phyloP scores from a whole-genome alignment of 768 basidiomycete species.

The Ramaria rubella region DNA sequence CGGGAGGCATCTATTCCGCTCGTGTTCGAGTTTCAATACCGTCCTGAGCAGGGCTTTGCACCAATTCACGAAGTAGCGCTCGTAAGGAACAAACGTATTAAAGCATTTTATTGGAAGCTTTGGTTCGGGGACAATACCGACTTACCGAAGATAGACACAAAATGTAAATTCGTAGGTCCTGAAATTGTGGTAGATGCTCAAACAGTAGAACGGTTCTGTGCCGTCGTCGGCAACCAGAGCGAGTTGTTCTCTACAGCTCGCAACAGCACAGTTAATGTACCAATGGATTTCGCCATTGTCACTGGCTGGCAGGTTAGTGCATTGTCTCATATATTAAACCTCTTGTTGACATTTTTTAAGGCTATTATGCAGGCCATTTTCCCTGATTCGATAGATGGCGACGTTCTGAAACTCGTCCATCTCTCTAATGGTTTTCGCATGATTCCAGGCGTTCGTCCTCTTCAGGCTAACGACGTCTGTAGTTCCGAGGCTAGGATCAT shows the following conservation, averaged over 20 bases:
- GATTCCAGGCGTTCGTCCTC: conserved; percentile 66
- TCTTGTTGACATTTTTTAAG: conserved; percentile 33
- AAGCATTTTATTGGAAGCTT: conserved; percentile 96
- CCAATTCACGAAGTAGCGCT: conserved; percentile 88
- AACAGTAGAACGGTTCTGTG: conserved; percentile 84
- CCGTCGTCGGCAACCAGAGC: conserved; percentile 87
- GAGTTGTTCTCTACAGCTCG: conserved; percentile 83
- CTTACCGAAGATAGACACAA: conserved; percentile 73
- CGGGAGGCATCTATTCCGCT: conserved; percentile 72
- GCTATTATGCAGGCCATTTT: conserved; percentile 99
- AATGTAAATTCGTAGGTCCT: conserved; percentile 79
- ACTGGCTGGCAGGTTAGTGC: conserved; percentile 87
- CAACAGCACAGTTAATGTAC: conserved; percentile 65
- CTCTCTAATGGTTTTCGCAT: conserved; percentile 95
- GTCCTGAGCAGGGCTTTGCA: conserved; percentile 79
- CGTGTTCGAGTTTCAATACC: conserved; percentile 74
- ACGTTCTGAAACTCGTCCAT: conserved; percentile 92
- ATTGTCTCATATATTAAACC: not conserved
- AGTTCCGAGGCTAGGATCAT: conserved; percentile 82
- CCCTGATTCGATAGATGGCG: conserved; percentile 85
- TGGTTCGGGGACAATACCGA: conserved; percentile 89
- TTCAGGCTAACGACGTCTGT: conserved; percentile 85
- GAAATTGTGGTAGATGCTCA: conserved; percentile 73
- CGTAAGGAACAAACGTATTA: conserved; percentile 84
- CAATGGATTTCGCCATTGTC: conserved; percentile 99